Percentiles rank a stretch among this genome's conserved stretches.
Evolutionary conservation across 805 yeast species (phyloP).

Genomic region (Suhomyces xylopsoci): DNA sequence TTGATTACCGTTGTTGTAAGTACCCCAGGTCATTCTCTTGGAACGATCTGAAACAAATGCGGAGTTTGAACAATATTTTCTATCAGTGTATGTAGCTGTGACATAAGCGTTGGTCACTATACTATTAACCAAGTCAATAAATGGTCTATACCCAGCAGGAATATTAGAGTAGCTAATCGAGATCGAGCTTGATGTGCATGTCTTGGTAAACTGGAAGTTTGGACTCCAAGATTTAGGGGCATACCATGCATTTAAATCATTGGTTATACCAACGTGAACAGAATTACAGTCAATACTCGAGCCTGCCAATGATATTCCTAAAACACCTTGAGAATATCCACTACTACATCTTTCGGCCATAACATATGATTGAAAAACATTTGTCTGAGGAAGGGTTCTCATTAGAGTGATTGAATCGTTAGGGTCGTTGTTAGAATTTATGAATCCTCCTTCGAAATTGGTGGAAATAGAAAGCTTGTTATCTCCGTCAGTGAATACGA

Average conservation of each 20-base stretch:
- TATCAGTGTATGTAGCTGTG: constrained; percentile 8
- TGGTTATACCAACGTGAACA: constrained; percentile 18
- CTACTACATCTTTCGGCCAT: constrained; percentile 16
- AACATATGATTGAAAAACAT: constrained; percentile 6
- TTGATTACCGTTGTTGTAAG: constrained; percentile 3
- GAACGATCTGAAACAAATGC: background rate
- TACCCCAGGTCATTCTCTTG: constrained; percentile 4
- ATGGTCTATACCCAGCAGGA: constrained; percentile 29
- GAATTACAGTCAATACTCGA: constrained; percentile 19
- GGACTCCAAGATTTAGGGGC: constrained; percentile 10
- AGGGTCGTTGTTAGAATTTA: background rate
- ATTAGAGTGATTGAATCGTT: background rate
- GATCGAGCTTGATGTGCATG: constrained; percentile 12
- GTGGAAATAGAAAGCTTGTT: constrained; percentile 6
- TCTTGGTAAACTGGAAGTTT: constrained; percentile 5
- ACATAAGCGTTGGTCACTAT: background rate
- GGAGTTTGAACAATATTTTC: constrained; percentile 10
- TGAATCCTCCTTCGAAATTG: constrained; percentile 3
- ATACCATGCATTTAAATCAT: constrained; percentile 20
- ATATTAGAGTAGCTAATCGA: constrained; percentile 14
- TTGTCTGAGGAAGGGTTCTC: constrained; percentile 12
- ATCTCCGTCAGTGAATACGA: constrained; percentile 14
- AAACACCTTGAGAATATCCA: constrained; percentile 19
- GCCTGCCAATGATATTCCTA: constrained; percentile 16
- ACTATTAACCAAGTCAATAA: background rate